Conservation (phyloP, 2,329 filamentous ascomycete species). For the Alternaria hordeiaustralica region DNA sequence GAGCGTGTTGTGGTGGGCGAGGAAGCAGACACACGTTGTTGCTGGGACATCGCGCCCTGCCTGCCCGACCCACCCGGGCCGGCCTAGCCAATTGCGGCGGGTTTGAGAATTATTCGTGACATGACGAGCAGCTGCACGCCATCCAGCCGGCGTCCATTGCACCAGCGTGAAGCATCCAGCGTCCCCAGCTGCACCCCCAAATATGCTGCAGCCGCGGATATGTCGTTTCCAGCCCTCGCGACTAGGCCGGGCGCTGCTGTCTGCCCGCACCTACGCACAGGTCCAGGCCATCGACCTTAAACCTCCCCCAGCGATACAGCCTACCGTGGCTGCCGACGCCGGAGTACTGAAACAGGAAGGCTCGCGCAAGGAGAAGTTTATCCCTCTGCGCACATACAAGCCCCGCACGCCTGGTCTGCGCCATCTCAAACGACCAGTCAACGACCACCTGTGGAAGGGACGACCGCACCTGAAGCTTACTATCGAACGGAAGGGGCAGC, state of each 20-base stretch:
- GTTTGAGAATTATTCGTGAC: conserved; percentile 41
- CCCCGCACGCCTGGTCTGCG: conserved; percentile 90
- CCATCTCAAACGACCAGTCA: conserved; percentile 89
- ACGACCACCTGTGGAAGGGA: conserved; percentile 97
- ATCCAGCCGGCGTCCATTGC: conserved; percentile 28
- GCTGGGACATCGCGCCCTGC: conserved; percentile 22
- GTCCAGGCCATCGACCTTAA: conserved; percentile 45
- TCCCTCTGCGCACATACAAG: conserved; percentile 81
- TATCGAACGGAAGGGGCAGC: conserved; percentile 89
- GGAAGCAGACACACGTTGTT: conserved; percentile 21
- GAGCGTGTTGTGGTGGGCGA: conserved; percentile 25
- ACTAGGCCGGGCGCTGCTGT: conserved; percentile 56
- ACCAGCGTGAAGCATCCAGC: conserved; percentile 15
- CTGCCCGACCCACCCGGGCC: conserved; percentile 14
- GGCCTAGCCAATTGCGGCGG: conserved; percentile 35
- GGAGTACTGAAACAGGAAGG: conserved; percentile 30
- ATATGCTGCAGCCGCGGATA: conserved; percentile 72
- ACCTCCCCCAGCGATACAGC: conserved; percentile 41
- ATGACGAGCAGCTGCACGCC: conserved; percentile 27
- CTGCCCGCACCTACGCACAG: conserved; percentile 61
- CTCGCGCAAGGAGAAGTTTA: conserved; percentile 44
- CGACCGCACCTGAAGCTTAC: conserved; percentile 83
- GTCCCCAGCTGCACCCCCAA: conserved; percentile 15
- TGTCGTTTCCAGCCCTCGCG: conserved; percentile 60
- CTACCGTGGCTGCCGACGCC: conserved; percentile 39